Evolutionary conservation across 768 basidiomycete genomes (phyloP), one percentile per base, ranked within the genome.

Genomic region (Trametes coccinea): DNA sequence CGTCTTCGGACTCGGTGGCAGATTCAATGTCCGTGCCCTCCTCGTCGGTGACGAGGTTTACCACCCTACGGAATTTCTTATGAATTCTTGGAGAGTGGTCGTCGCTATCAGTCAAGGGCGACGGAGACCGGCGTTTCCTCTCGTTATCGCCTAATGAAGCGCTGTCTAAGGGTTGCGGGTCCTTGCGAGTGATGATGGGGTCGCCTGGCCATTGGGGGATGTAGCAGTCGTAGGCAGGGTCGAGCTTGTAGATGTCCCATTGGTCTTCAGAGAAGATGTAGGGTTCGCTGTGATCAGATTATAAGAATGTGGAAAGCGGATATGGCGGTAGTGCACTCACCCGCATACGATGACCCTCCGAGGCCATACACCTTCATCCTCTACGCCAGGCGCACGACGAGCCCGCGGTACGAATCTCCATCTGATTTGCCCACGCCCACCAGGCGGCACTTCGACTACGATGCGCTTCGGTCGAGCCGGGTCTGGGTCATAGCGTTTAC

Each of bases 161-260:
- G 5, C 9, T 6, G 34, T 29, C 16, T 33, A 47, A 7, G 49
- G 22, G 47, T 16, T 47, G 29, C 27, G 57, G 43, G 10, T 45
- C 59, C 43, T 55, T 66, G 43, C 66, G 73, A 16, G 63, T 62
- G 60, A 78, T 74, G 13, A 65, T 67, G 16, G 74, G 63, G 9
- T 66, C 64, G n/a, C 60, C 55, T 1, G 74, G 73, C 0, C 59
- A 59, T 3, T 60, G 50, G 6, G 63, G 80, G 8, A 90, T 84
- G 59, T 76, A 73, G 69, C 90, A 93, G 27, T 83, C 81, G 65
- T 92, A 92, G n/a, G 73, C 72, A 2, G 87, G 84, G 69, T 93
- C 91, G 7, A 93, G 79, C 69, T 92, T 92, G 75, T 92, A 87
- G 31, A 92, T 85, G 62, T 93, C 91, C 91, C 91, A 93, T 71